Evolutionary conservation across 257 asterid genomes (phyloP), one percentile per base, ranked within the genome.

Genomic region (Knoxia roxburghii): DNA sequence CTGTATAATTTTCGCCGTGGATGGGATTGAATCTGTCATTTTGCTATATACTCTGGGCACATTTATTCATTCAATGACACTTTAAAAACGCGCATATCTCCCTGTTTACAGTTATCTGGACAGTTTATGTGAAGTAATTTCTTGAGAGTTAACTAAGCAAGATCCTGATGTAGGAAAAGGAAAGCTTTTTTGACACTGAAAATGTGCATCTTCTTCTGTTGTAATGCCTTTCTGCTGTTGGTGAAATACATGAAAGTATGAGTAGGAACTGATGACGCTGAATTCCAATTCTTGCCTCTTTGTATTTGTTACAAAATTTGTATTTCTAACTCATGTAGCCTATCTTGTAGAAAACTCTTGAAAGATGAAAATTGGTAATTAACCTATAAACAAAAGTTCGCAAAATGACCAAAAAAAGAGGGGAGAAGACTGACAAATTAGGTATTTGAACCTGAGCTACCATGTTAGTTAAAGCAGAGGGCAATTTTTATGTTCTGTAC

Each of bases 271-370:
- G n/a, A n/a, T 37, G 41, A 37, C 41, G 9, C 41, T 9, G 41
- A 37, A 37, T 9, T 37, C 41, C 41, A 4, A 37, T 9, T 37
- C 4, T 37, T 37, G 4, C 41, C 4, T 37, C 9, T 9, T 9
- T 37, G 41, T 37, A 37, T 37, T 3, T 37, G 41, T 37, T 37
- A 3, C 4, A 37, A 37, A 3, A 37, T 37, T 37, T 37, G 41
- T 37, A 37, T 15, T 30, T 26, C 43, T 30, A n/a, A 13, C 17
- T 24, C 9, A 6, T 17, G 29, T 10, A 49, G 40, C 40, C 69
- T 40, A 62, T 27, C 40, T 54, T 29, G 70, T 63, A 53, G 65
- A 53, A 71, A 70, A 70, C 48, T 70, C 35, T 6, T 7, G 20
- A 20, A 17, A 53, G 41, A 18, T 26, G 59, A 20, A 29, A 24